These are phyloP conservation scores for Chlorokybus atmophyticus DNA, from an alignment of 139 green algal genomes.

Conservation along the genomic window DNA sequence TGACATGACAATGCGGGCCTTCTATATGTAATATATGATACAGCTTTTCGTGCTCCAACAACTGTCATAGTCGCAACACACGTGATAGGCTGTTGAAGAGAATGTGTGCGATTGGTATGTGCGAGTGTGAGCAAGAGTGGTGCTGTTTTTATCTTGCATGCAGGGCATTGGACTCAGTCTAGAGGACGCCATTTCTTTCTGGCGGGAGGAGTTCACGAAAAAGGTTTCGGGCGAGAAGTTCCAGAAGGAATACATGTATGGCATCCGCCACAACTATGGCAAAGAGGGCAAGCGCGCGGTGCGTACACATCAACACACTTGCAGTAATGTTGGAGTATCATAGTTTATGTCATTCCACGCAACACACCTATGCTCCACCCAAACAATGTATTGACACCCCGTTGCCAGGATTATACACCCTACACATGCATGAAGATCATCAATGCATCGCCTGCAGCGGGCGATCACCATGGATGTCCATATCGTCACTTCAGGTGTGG, in stretches of 20 bases:
- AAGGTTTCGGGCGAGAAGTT: conserved; percentile 65
- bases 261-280: conserved; percentile 92
- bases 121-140: too few relatives aligned
- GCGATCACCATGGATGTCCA: conserved; percentile 71
- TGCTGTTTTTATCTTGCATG: neutral
- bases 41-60: too few relatives aligned
- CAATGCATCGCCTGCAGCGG: conserved; percentile 44
- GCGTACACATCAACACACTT: neutral
- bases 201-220: conserved; percentile 63
- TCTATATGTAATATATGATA: too few relatives aligned
- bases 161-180: conserved; percentile 74
- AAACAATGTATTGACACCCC: too few relatives aligned
- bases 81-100: too few relatives aligned
- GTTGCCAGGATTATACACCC: conserved; percentile 72
- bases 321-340: neutral
- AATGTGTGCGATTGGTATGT: too few relatives aligned
- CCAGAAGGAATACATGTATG: conserved; percentile 94
- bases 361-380: too few relatives aligned
- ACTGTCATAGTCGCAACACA: too few relatives aligned
- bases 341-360: too few relatives aligned
- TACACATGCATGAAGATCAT: conserved; percentile 79
- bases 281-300: conserved; percentile 79
- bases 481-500: conserved; percentile 60
- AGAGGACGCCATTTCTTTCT: conserved; percentile 88
- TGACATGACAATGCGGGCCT: too few relatives aligned